Evolutionary conservation across 2,329 filamentous ascomycete species (phyloP).

Genomic region (Aspergillus spinulosporus): DNA sequence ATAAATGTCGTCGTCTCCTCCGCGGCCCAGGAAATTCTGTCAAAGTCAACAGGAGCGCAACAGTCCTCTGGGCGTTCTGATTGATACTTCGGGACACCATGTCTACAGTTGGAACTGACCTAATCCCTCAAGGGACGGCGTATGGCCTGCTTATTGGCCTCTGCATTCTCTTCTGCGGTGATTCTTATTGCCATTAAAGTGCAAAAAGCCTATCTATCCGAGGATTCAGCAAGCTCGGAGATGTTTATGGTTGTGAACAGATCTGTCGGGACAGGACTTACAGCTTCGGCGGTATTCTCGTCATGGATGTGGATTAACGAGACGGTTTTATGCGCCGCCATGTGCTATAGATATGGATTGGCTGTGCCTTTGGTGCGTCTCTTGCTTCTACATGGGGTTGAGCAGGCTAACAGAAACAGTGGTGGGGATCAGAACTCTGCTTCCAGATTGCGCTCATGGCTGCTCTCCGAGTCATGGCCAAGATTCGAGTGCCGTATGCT

Average conservation of each 20-base stretch:
- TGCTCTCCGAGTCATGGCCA: constrained; percentile 50
- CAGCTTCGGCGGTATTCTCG: constrained; percentile 41
- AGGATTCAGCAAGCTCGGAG: constrained; percentile 44
- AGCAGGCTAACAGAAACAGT: constrained; percentile 22
- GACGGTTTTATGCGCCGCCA: constrained; percentile 36
- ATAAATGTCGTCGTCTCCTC: constrained; percentile 10
- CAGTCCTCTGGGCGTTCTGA: neutral
- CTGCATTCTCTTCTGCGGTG: constrained; percentile 50
- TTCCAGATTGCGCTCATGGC: constrained; percentile 55
- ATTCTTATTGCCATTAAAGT: constrained; percentile 50
- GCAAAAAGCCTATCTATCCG: constrained; percentile 38
- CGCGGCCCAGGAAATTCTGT: neutral
- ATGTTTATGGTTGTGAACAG: constrained; percentile 46
- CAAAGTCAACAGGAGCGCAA: neutral
- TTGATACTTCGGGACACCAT: constrained; percentile 2
- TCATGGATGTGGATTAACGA: constrained; percentile 46
- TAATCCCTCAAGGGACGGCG: constrained; percentile 32
- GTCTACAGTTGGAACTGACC: constrained; percentile 11
- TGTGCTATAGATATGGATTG: constrained; percentile 38
- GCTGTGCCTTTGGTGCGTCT: constrained; percentile 37
- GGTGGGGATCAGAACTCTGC: constrained; percentile 43
- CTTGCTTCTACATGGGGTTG: neutral
- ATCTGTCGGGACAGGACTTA: constrained; percentile 39
- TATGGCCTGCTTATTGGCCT: constrained; percentile 54
- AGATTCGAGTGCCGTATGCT: constrained; percentile 53